These are phyloP conservation scores for Aspergillus unguis DNA, from an alignment of 2,329 filamentous ascomycete species.

Conservation along the genomic window DNA sequence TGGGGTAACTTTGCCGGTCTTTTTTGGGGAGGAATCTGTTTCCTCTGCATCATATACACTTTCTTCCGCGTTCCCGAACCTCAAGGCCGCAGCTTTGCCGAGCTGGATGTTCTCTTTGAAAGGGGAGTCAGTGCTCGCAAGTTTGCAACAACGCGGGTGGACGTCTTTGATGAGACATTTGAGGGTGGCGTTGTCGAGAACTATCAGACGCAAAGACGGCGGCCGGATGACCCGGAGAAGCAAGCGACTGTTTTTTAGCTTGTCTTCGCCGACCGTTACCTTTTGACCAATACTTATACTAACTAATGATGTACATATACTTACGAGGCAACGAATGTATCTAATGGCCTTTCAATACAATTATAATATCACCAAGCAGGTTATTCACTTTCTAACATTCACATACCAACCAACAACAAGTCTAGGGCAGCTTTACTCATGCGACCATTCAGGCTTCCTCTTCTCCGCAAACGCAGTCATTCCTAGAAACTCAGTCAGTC, in stretches of 20 bases:
- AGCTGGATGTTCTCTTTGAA: conserved; percentile 83
- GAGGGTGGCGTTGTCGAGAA: conserved; percentile 28
- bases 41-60: conserved; percentile 75
- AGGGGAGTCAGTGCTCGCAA: conserved; percentile 66
- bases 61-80: conserved; percentile 82
- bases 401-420: not conserved
- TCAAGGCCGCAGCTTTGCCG: conserved; percentile 74
- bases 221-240: conserved; percentile 54
- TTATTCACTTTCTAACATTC: not conserved
- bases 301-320: conserved; percentile 22
- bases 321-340: conserved; percentile 15
- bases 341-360: conserved; percentile 9
- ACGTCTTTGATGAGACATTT: conserved; percentile 51
- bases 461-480: conserved; percentile 96
- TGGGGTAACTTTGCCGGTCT: conserved; percentile 87
- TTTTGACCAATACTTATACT: not conserved
- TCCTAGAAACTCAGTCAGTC: conserved; percentile 36
- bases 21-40: conserved; percentile 81
- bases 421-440: conserved; percentile 56
- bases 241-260: conserved; percentile 10
- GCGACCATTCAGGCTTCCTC: conserved; percentile 84
- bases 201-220: conserved; percentile 44
- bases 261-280: not conserved
- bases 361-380: not conserved
- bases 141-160: conserved; percentile 59